Evolutionary conservation across 495 filamentous ascomycete species (phyloP).

Genomic region (Bacidia rubella): DNA sequence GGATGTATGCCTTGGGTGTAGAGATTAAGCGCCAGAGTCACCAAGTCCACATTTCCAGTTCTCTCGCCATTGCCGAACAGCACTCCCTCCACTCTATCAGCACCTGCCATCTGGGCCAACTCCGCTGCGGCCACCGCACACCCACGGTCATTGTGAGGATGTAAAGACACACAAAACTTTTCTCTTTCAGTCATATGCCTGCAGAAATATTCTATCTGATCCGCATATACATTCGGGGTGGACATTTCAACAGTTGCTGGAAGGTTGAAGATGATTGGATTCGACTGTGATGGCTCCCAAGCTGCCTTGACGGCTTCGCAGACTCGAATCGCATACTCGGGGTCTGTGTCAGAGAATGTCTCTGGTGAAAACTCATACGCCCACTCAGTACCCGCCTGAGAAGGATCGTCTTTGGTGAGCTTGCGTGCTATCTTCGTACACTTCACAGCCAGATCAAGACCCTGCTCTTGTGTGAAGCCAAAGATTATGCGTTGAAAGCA

Average conservation of each 20-base stretch:
- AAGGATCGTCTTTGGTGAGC: constrained; percentile 90
- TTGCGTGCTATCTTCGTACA: constrained; percentile 78
- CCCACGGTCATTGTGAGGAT: constrained; percentile 90
- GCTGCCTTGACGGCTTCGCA: constrained; percentile 95
- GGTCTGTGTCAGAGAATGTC: constrained; percentile 84
- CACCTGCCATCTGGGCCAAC: constrained; percentile 93
- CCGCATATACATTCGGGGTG: constrained; percentile 92
- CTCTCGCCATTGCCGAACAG: constrained; percentile 93
- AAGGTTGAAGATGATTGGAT: constrained; percentile 93
- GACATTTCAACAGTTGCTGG: constrained; percentile 94
- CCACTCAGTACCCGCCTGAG: constrained; percentile 62
- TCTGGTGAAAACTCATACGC: constrained; percentile 93
- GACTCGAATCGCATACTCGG: constrained; percentile 69
- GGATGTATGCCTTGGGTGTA: constrained; percentile 92
- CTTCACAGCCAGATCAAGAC: constrained; percentile 67
- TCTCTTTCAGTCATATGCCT: constrained; percentile 62
- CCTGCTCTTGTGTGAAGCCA: constrained; percentile 69
- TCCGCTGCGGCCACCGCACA: constrained; percentile 83
- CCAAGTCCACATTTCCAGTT: constrained; percentile 91
- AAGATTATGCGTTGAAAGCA: constrained; percentile 53
- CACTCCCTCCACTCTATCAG: constrained; percentile 86
- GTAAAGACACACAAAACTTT: constrained; percentile 71
- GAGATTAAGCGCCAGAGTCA: constrained; percentile 87
- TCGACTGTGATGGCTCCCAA: constrained; percentile 71
- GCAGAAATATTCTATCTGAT: constrained; percentile 96